phyloP scores from a whole-genome alignment of 2,329 filamentous ascomycete species.

The Esteya vermicola region DNA sequence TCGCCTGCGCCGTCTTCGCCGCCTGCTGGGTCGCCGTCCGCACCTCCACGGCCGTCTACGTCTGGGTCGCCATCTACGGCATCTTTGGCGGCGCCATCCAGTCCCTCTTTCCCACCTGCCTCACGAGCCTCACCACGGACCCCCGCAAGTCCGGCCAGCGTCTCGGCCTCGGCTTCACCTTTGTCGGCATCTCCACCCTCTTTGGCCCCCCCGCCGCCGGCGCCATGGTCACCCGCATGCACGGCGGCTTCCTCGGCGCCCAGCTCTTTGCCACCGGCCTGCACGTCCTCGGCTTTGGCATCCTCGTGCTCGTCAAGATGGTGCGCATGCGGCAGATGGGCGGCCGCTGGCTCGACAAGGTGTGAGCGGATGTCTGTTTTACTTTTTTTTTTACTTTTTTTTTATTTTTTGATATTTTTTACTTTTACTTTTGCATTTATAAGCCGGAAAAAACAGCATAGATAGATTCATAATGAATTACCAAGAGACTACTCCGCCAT shows the following conservation, averaged over 20 bases:
- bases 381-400: too few relatives aligned
- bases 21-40: conserved; percentile 33
- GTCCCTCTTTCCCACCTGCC: conserved; percentile 34
- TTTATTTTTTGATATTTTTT: too few relatives aligned
- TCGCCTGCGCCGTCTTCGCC: conserved; percentile 22
- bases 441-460: too few relatives aligned
- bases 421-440: too few relatives aligned
- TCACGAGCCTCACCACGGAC: conserved; percentile 35
- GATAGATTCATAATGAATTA: too few relatives aligned
- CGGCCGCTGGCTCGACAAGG: conserved; percentile 4
- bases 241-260: conserved; percentile 32
- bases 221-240: conserved; percentile 28
- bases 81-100: conserved; percentile 34
- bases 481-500: too few relatives aligned
- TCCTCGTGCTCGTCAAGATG: conserved; percentile 7
- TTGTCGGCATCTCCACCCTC: conserved; percentile 34
- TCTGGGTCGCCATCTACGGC: conserved; percentile 36
- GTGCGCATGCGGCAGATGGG: conserved; percentile 3
- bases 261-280: conserved; percentile 34
- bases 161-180: conserved; percentile 39
- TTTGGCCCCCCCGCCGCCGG: conserved; percentile 41
- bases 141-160: conserved; percentile 37
- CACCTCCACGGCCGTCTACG: conserved; percentile 27
- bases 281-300: conserved; percentile 18
- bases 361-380: too few relatives aligned